phyloP scores from a whole-genome alignment of 2,329 filamentous ascomycete species.

The Hymenoscyphus occultus region DNA sequence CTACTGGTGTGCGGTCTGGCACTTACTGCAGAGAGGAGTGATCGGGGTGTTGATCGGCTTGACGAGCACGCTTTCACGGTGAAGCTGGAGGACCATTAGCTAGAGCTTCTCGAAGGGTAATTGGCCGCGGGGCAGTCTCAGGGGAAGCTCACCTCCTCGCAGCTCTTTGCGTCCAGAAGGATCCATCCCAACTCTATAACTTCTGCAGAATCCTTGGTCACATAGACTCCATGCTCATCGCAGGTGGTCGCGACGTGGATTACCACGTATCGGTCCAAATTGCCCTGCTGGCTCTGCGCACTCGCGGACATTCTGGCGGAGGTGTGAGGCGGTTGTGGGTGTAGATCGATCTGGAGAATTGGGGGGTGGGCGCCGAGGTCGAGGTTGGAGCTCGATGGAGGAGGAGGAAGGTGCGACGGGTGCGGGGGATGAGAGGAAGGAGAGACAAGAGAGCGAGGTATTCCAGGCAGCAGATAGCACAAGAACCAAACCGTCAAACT shows the following conservation, averaged over 20 bases:
- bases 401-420: conserved; percentile 59
- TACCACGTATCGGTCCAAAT: conserved; percentile 93
- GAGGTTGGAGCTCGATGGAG: conserved; percentile 70
- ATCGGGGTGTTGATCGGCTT: conserved; percentile 99
- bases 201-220: conserved; percentile 98
- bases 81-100: conserved; percentile 58
- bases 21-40: conserved; percentile 97
- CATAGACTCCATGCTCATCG: conserved; percentile 98
- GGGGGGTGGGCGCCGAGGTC: conserved; percentile 53
- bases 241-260: conserved; percentile 99
- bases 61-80: conserved; percentile 93
- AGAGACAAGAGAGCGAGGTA: conserved; percentile 47
- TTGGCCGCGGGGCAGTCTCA: conserved; percentile 9
- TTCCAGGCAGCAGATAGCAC: conserved; percentile 49
- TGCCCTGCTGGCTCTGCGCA: conserved; percentile 56
- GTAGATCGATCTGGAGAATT: conserved; percentile 41
- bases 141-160: conserved; percentile 74
- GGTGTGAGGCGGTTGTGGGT: conserved; percentile 56
- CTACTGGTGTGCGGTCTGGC: conserved; percentile 22
- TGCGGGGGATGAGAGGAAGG: conserved; percentile 54
- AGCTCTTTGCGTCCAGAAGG: conserved; percentile 82
- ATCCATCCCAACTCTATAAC: conserved; percentile 99
- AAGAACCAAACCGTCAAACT: conserved; percentile 45
- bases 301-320: conserved; percentile 48
- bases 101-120: conserved; percentile 11